A percentile compares a stretch with the other conserved stretches of the same genome.
Conservation (phyloP, 1,284 basidiomycete genomes). For the Ceratobasidium sp. region DNA sequence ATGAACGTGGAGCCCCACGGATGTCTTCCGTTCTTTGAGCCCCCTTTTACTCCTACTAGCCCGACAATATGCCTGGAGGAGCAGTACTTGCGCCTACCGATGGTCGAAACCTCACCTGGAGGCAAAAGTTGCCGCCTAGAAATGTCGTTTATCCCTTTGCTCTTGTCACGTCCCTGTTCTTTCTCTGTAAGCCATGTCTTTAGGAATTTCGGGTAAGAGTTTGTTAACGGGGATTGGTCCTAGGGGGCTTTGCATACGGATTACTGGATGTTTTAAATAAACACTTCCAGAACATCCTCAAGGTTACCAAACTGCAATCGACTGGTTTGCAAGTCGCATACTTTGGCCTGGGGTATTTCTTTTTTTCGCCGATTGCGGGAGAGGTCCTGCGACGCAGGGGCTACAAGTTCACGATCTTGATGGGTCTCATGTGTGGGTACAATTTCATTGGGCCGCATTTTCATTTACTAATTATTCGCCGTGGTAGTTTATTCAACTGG, state of each 20-base stretch:
- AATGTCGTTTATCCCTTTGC: conserved; percentile 66
- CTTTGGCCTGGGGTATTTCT: conserved; percentile 78
- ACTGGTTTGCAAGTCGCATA: conserved; percentile 89
- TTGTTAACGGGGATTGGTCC: neutral
- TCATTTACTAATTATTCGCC: conserved; percentile 9
- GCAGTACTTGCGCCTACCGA: conserved; percentile 37
- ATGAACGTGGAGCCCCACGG: conserved; percentile 41
- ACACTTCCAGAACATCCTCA: conserved; percentile 80
- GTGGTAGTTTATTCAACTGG: conserved; percentile 56
- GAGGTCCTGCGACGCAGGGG: conserved; percentile 63
- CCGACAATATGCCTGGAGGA: conserved; percentile 44
- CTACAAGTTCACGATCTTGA: conserved; percentile 60
- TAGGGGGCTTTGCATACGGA: conserved; percentile 81
- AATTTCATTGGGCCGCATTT: neutral
- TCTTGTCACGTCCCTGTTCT: conserved; percentile 83
- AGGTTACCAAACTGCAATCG: conserved; percentile 80
- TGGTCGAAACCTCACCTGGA: conserved; percentile 27
- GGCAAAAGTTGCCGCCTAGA: conserved; percentile 36
- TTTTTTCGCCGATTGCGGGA: conserved; percentile 71
- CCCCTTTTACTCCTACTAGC: conserved; percentile 11
- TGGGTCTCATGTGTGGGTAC: conserved; percentile 46
- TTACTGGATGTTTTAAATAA: conserved; percentile 88
- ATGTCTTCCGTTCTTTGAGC: conserved; percentile 10
- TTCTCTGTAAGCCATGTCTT: conserved; percentile 69
- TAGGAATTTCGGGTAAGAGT: neutral